Evolutionary conservation across 495 filamentous ascomycete species (phyloP), one percentile per base, ranked within the genome.

Genomic region (Aspergillus biplanus): DNA sequence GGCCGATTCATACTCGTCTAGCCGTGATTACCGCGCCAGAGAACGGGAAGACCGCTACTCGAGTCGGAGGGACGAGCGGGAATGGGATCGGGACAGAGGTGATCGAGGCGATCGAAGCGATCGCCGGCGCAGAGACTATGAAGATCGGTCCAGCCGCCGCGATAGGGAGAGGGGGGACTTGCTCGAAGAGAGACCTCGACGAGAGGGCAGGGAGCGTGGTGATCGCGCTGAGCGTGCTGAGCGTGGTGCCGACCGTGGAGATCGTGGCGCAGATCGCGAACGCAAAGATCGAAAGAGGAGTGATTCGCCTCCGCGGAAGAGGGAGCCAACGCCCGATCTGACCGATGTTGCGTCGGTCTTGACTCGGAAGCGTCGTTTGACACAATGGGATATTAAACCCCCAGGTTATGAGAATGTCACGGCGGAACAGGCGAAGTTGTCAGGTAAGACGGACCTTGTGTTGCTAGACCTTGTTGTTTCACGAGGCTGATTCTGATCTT

Each of bases 321-420:
- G 89, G 70, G 95, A 98, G 74, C 91, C 94, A 27, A 98, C 95
- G 0, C 96, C 95, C 31, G 96, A 99, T 76, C 80, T 99, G 73
- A 97, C 93, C 62, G 88, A 96, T 68, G 80, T 92, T 61, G 79
- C 87, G 32, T 85, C 92, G 8, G 80, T 99, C 57, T 80, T 90
- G 57, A 87, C 92, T 67, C 88, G 93, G 59, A 92, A 91, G 82
- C 88, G 95, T 67, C 88, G 95, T 58, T 78, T 98, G 80, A 97
- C 93, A 33, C 96, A 98, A 75, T 99, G 95, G 95, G 95, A 99
- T 73, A 97, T 99, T 75, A 99, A 98, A 80, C 95, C 95, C 12
- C 92, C 92, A 21, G 94, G 95, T 33, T 99, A 99, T 70, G 95
- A 98, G 75, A 97, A 96, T 78, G 95, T 99, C 63, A 97, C 96